Percentiles rank a stretch among this genome's conserved stretches.
Evolutionary conservation across 208 protist genomes (phyloP).

Genomic region (Leishmania guyanensis): DNA sequence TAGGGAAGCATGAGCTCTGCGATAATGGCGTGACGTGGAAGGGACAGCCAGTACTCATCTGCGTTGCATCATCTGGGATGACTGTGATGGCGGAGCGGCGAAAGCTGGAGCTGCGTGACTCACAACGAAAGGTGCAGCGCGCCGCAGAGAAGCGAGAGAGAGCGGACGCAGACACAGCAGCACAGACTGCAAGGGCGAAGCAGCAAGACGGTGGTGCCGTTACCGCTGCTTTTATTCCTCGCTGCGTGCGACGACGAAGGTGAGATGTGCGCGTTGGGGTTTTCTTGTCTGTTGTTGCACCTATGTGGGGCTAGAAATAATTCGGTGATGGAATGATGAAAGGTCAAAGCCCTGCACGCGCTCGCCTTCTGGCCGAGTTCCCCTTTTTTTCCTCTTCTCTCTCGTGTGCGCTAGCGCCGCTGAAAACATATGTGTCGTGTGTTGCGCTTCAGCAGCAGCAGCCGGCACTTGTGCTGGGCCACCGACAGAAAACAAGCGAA

Average conservation of each 20-base stretch:
- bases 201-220: not conserved
- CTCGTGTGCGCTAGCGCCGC: not conserved
- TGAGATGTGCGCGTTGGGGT: not conserved
- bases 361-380: not conserved
- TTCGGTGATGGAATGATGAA: not conserved
- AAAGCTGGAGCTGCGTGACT: conserved; percentile 66
- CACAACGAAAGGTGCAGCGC: conserved; percentile 28
- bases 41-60: conserved; percentile 52
- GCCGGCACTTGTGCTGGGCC: not conserved
- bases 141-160: conserved; percentile 29
- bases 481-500: not conserved
- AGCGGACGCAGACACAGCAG: conserved; percentile 9
- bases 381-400: not conserved
- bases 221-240: conserved; percentile 52
- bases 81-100: conserved; percentile 48
- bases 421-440: not conserved
- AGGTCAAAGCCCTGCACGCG: not conserved
- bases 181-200: not conserved
- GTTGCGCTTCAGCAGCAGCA: not conserved
- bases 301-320: not conserved
- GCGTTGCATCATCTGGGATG: conserved; percentile 43
- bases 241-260: conserved; percentile 42
- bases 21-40: conserved; percentile 29
- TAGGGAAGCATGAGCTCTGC: conserved; percentile 16
- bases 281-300: not conserved